Evolutionary conservation across 176 grass and related monocot species (phyloP).

Genomic region (Oryza brachyantha): DNA sequence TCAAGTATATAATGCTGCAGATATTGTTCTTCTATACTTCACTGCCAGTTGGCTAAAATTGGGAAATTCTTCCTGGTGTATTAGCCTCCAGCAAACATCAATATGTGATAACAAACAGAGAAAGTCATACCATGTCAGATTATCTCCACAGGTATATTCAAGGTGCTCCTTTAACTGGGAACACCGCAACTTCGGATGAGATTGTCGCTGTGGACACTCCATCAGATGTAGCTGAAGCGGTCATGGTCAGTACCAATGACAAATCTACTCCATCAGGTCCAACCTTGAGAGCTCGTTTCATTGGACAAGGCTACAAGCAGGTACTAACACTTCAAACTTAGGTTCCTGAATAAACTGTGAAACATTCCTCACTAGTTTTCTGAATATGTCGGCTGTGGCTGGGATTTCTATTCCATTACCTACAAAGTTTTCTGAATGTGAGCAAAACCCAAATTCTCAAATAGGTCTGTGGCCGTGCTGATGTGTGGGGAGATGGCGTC

Average conservation of each 20-base stretch:
- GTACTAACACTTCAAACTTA: conserved; percentile 29
- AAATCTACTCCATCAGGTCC: conserved; percentile 5
- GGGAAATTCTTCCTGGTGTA: no score
- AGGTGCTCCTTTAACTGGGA: conserved; percentile 58
- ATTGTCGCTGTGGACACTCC: conserved; percentile 21
- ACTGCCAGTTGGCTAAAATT: no score
- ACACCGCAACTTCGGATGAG: conserved; percentile 39
- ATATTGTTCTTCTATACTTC: no score
- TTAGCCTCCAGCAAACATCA: not conserved
- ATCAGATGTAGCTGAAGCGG: conserved; percentile 36
- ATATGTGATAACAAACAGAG: not conserved
- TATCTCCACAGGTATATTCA: conserved; percentile 63
- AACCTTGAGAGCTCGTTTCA: conserved; percentile 57
- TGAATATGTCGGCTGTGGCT: no score
- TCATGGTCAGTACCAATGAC: conserved; percentile 13
- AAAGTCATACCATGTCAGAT: not conserved
- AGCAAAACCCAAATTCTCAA: not conserved
- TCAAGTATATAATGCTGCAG: no score
- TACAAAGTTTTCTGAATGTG: not conserved
- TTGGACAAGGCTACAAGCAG: conserved; percentile 96
- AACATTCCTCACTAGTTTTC: not conserved
- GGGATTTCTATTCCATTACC: no score
- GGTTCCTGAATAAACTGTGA: no score
- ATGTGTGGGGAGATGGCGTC: conserved; percentile 89
- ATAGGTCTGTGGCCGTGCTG: conserved; percentile 72